Conservation (phyloP, 2,329 filamentous ascomycete species). For the Penicillium nordicum region DNA sequence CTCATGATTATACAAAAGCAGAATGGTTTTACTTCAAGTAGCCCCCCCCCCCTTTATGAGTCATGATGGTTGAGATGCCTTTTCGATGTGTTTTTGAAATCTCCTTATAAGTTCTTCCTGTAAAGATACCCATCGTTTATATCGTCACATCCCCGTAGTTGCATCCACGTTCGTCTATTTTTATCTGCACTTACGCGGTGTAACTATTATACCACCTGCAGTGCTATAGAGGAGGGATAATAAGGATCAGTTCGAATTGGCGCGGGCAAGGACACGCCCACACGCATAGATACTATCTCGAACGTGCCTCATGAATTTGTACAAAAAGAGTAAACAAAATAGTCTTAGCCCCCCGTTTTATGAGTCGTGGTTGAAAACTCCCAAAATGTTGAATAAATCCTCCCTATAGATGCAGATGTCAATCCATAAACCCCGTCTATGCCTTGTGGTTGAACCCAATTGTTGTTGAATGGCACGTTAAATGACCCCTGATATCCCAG, state of each 20-base stretch:
- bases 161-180: too few relatives aligned
- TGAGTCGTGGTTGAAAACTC: constrained; percentile 27
- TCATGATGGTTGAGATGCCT: neutral
- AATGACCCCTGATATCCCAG: constrained; percentile 5
- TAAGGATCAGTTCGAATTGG: constrained; percentile 33
- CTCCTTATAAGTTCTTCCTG: too few relatives aligned
- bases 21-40: neutral
- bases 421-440: constrained; percentile 21
- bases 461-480: constrained; percentile 25
- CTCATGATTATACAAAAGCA: constrained; percentile 10
- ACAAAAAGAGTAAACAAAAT: constrained; percentile 14
- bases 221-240: constrained; percentile 11
- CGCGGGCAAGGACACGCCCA: constrained; percentile 46
- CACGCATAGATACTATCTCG: constrained; percentile 39
- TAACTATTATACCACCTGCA: constrained; percentile 42
- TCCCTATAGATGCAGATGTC: constrained; percentile 15
- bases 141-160: too few relatives aligned
- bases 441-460: constrained; percentile 28
- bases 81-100: neutral
- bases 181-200: neutral
- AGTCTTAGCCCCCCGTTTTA: neutral
- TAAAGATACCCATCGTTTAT: neutral
- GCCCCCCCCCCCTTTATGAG: constrained; percentile 13
- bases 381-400: constrained; percentile 30
- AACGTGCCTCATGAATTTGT: constrained; percentile 26